Evolutionary conservation across 768 basidiomycete species (phyloP).

Genomic region (Mycena belliarum): DNA sequence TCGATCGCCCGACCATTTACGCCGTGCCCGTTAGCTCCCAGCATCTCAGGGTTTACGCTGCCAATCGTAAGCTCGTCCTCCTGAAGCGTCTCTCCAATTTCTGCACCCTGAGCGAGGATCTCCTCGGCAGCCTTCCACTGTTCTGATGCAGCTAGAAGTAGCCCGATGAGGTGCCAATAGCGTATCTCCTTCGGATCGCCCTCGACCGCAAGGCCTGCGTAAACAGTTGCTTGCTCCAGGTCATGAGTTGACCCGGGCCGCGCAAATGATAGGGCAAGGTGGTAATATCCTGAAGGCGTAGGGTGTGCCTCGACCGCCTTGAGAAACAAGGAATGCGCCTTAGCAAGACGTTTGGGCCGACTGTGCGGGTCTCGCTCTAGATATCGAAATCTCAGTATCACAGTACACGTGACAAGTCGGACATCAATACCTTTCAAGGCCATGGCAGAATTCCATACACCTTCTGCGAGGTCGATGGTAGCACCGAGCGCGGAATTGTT

Average conservation of each 20-base stretch:
- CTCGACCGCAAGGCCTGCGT: slow-evolving; percentile 75
- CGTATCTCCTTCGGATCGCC: slow-evolving; percentile 60
- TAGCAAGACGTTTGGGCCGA: slow-evolving; percentile 58
- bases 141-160: slow-evolving; percentile 76
- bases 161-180: slow-evolving; percentile 89
- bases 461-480: slow-evolving; percentile 66
- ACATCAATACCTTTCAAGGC: slow-evolving; percentile 60
- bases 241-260: slow-evolving; percentile 66
- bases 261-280: slow-evolving; percentile 75
- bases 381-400: neutral
- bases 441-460: slow-evolving; percentile 70
- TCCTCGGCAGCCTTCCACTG: slow-evolving; percentile 78
- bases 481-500: slow-evolving; percentile 57
- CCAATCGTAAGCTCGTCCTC: slow-evolving; percentile 21
- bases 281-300: slow-evolving; percentile 65
- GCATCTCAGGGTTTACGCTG: slow-evolving; percentile 11
- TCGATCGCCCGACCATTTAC: slow-evolving; percentile 24
- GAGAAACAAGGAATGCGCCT: slow-evolving; percentile 54
- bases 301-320: slow-evolving; percentile 49
- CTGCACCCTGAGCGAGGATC: slow-evolving; percentile 78
- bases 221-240: slow-evolving; percentile 63
- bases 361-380: slow-evolving; percentile 66
- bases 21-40: slow-evolving; percentile 20
- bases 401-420: neutral
- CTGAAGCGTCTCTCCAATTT: slow-evolving; percentile 50